Conservation (phyloP, 495 filamentous ascomycete species). For the Aspergillus mulundensis region DNA sequence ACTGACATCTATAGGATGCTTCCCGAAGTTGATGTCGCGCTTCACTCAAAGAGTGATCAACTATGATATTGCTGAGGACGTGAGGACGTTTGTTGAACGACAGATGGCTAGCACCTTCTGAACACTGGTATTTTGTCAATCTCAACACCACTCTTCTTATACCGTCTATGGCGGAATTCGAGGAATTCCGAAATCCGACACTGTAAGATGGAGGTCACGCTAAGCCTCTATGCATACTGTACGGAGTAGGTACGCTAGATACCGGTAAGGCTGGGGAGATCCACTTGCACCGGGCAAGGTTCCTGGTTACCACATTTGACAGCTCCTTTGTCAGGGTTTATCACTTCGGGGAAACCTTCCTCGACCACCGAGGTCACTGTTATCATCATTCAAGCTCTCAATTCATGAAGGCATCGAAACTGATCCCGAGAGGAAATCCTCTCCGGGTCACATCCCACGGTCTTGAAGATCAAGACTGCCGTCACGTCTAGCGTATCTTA, state of each 20-base stretch:
- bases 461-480: no score
- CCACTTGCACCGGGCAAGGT: not conserved
- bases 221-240: not conserved
- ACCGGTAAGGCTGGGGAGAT: not conserved
- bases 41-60: not conserved
- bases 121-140: not conserved
- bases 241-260: not conserved
- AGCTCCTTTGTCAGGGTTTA: no score
- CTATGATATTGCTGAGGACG: conserved; percentile 12
- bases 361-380: not conserved
- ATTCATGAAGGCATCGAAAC: no score
- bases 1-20: conserved; percentile 8
- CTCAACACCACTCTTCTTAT: not conserved
- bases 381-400: not conserved
- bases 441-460: no score
- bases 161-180: not conserved
- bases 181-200: not conserved
- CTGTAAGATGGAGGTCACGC: not conserved
- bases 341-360: not conserved
- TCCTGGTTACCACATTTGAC: not conserved
- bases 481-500: no score
- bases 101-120: not conserved
- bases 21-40: conserved; percentile 4
- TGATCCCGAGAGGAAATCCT: not conserved
- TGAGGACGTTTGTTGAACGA: not conserved